Base-by-base conservation (phyloP, 2,329 filamentous ascomycete species). In the Chaetomium sp. region DNA sequence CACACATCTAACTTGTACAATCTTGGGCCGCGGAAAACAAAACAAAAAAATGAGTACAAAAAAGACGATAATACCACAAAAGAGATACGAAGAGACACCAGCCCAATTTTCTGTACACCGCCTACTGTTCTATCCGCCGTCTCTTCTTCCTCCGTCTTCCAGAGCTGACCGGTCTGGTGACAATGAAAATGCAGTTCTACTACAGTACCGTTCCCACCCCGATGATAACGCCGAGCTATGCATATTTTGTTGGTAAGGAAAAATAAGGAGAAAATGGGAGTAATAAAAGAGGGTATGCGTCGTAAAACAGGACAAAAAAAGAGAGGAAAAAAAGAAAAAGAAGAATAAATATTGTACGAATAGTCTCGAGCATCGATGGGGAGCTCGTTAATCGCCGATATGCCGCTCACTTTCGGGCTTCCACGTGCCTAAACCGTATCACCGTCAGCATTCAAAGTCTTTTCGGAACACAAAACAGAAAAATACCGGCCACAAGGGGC, bases 341-440 rank as follows among this genome's bases (percentile, higher is more conserved):
- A 6, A 42, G 40, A 54, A 52, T 45, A 48, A 53, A 47, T 27
- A 41, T 35, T 19, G 62, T 42, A 49, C 33, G 8, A 19, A 35
- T 34, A 66, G 66, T 41, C 63, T 58, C 1, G 12, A 12, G 35
- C 36, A 9, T 33, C n/a, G 53, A 33, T 19, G 11, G 34, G n/a
- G 2, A 2, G 1, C 34, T 6, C 8, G 33, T 58, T 67, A 60
- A 61, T 79, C 76, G 64, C 86, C 86, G 64, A 89, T 87, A 64
- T 88, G 84, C 60, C 86, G 79, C 67, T 87, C 81, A 63, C 71
- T 79, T 67, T 88, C 85, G 32, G 87, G 86, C 69, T 90, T 90
- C 86, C 86, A 90, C 3, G 85, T 86, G 49, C 86, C 86, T 89
- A 65, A 43, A 6, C 12, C 43, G 36, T 2, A 14, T 14, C 12